Evolutionary conservation across 371 early-diverging fungal genomes (phyloP).

Genomic region (Mucor circinelloides): DNA sequence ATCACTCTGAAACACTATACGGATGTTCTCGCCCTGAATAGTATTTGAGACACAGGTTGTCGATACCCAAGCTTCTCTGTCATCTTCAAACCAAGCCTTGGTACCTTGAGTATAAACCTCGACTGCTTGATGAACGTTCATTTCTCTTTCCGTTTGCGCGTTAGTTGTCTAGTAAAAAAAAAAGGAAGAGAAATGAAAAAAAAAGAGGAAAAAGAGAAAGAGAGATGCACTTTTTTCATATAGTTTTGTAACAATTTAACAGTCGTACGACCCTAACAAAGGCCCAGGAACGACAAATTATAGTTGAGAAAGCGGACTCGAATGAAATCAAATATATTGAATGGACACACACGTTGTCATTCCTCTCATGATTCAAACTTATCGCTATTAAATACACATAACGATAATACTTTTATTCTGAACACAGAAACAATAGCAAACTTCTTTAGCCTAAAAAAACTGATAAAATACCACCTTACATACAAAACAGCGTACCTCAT

Average conservation of each 20-base stretch:
- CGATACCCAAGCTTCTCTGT: slow-evolving; percentile 83
- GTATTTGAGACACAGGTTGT: slow-evolving; percentile 65
- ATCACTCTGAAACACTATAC: slow-evolving; percentile 65
- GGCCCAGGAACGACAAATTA: slow-evolving; percentile 4
- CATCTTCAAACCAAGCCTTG: slow-evolving; percentile 89
- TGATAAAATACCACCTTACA: background rate
- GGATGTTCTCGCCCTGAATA: slow-evolving; percentile 54
- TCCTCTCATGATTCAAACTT: background rate
- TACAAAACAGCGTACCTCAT: background rate
- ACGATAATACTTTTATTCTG: background rate
- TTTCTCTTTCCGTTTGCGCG: background rate
- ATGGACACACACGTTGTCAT: background rate
- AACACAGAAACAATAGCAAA: background rate
- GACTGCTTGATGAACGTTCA: slow-evolving; percentile 47
- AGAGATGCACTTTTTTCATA: background rate
- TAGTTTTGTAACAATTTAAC: background rate
- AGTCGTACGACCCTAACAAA: slow-evolving; percentile 11
- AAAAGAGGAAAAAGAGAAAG: background rate
- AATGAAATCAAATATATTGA: background rate
- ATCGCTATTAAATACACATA: background rate
- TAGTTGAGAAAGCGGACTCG: background rate
- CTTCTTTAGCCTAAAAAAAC: background rate
- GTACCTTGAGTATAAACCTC: slow-evolving; percentile 71
- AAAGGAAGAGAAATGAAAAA: background rate
- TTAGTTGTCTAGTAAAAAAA: background rate